phyloP scores from a whole-genome alignment of 2,329 filamentous ascomycete genomes.

The Cytospora chrysosperma region DNA sequence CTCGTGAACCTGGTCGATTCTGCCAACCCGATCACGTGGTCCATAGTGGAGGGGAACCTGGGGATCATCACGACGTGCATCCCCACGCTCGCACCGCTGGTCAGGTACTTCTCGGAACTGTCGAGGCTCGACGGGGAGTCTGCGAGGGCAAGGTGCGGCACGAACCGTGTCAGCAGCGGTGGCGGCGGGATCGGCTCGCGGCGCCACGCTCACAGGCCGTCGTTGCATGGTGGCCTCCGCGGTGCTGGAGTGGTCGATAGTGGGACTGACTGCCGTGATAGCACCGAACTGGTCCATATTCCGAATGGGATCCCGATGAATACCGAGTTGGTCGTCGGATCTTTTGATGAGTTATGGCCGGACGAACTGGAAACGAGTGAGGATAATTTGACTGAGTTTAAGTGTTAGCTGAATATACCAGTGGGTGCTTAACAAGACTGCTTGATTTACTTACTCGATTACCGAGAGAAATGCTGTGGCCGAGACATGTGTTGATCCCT shows the following conservation, averaged over 20 bases:
- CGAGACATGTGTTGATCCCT: no score
- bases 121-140: neutral
- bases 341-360: neutral
- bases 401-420: neutral
- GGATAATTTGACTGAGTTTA: neutral
- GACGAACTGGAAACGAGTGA: neutral
- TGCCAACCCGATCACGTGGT: conserved; percentile 33
- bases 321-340: neutral
- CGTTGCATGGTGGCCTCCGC: neutral
- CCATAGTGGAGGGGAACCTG: conserved; percentile 15
- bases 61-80: conserved; percentile 19
- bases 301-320: neutral
- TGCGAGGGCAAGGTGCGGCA: neutral
- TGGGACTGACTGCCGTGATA: no score
- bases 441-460: no score
- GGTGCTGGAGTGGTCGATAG: neutral
- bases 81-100: conserved; percentile 39
- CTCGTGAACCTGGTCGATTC: conserved; percentile 46
- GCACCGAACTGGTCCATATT: no score
- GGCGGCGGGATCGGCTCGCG: neutral
- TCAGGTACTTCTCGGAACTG: conserved; percentile 33
- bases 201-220: neutral
- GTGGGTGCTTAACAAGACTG: no score
- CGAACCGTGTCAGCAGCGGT: neutral
- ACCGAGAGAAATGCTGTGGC: no score